Base-by-base conservation (phyloP, 371 early-diverging fungal species). In the Nematocida major region DNA sequence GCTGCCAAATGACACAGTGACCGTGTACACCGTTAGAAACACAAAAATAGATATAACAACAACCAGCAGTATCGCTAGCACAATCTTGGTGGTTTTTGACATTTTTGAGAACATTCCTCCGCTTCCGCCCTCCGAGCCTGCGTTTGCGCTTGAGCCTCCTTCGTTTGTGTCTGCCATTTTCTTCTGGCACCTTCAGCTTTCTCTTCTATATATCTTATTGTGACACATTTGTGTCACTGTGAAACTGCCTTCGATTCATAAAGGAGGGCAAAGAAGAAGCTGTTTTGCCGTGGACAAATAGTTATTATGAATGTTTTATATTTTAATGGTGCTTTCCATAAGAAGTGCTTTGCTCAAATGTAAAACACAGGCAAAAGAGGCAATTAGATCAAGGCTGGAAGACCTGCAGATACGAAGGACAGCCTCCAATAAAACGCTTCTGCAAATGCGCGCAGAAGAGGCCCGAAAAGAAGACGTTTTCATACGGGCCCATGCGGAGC, bases 211-310 rank as follows among this genome's bases (percentile, higher is more conserved):
- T 57, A 57, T 57, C 22, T 3, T n/a, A 34, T 18, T 57, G 34
- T 57, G 57, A 57, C 18, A 57, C 57, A 57, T 11, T n/a, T 57
- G 57, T 57, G 7, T 57, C 57, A 57, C 34, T 26, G 26, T 57
- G 57, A 57, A 57, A 57, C 57, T 28, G 34, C 34, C n/a, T n/a
- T n/a, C 13, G 15, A 26, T 11, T 57, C 38, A 36, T 28, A 57
- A 34, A 36, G 18, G 22, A 28, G 13, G 36, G 30, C 28, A 15
- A 26, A 15, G 28, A 34, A 34, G 13, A 34, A 34, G 11, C 15
- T 57, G 57, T 57, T 57, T 57, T 57, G 38, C 13, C 38, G 7
- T 57, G 13, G 30, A 36, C 57, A 34, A 57, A 57, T 57, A 57
- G 57, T 57, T 57, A 36, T 57, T 57, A 36, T 30, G 18, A 34